Conservation (phyloP, 78 protist species). For the Dictyostelium brefeldianum region DNA sequence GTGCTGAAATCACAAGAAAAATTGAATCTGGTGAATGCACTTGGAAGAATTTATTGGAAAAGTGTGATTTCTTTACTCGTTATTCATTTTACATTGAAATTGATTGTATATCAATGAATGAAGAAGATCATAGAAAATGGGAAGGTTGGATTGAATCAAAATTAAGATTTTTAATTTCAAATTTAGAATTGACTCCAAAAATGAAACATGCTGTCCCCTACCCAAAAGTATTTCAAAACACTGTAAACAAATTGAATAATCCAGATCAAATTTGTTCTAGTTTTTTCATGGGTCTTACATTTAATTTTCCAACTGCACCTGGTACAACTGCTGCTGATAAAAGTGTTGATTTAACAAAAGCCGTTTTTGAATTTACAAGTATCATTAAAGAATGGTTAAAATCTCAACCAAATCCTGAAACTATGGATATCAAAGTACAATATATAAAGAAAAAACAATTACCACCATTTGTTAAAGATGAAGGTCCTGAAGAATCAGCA, state of each 20-base stretch:
- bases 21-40: slow-evolving; percentile 28
- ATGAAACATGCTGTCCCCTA: slow-evolving; percentile 65
- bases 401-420: slow-evolving; percentile 37
- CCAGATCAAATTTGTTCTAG: slow-evolving; percentile 13
- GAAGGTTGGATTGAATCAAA: slow-evolving; percentile 81
- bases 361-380: slow-evolving; percentile 57
- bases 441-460: slow-evolving; percentile 50
- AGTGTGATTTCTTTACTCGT: slow-evolving; percentile 83
- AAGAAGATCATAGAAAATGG: slow-evolving; percentile 83
- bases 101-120: slow-evolving; percentile 29
- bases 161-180: slow-evolving; percentile 57
- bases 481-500: slow-evolving; percentile 21
- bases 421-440: slow-evolving; percentile 80
- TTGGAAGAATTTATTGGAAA: slow-evolving; percentile 83
- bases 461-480: slow-evolving; percentile 52
- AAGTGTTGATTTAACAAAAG: slow-evolving; percentile 75
- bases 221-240: slow-evolving; percentile 42
- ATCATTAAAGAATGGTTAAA: slow-evolving; percentile 60
- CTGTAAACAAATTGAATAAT: background rate
- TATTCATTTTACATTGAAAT: slow-evolving; percentile 76
- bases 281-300: slow-evolving; percentile 78
- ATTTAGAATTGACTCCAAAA: slow-evolving; percentile 71
- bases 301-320: slow-evolving; percentile 52
- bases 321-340: slow-evolving; percentile 22
- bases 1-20: slow-evolving; percentile 75